A percentile compares a stretch with the other conserved stretches of the same genome.
Conservation (phyloP, 2,329 filamentous ascomycete species). For the Dichotomopilus funicola region DNA sequence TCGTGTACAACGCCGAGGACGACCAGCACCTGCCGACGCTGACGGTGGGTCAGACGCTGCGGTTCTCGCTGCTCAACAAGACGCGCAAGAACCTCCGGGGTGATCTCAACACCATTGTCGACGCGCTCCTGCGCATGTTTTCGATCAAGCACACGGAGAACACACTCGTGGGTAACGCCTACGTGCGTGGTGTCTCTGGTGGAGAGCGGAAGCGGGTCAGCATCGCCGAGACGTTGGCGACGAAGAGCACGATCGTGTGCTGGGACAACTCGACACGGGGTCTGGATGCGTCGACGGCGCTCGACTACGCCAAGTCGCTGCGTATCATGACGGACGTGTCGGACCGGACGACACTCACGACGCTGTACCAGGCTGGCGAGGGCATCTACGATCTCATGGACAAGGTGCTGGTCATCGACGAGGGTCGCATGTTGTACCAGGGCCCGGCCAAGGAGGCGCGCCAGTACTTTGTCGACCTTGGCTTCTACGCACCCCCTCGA, state of each 20-base stretch:
- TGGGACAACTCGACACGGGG: constrained; percentile 68
- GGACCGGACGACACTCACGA: constrained; percentile 52
- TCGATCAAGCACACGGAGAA: constrained; percentile 59
- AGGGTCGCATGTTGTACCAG: constrained; percentile 63
- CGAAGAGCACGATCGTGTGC: constrained; percentile 47
- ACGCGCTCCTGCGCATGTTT: constrained; percentile 59
- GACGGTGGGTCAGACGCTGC: constrained; percentile 59
- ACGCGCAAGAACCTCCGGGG: constrained; percentile 58
- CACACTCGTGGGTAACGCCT: constrained; percentile 63
- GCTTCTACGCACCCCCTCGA: constrained; percentile 52
- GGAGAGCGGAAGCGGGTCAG: constrained; percentile 68
- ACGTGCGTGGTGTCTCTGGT: constrained; percentile 54
- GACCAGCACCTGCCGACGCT: constrained; percentile 65
- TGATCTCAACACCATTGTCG: constrained; percentile 50
- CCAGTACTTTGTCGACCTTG: constrained; percentile 59
- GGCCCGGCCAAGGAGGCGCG: constrained; percentile 56
- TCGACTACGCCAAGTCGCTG: constrained; percentile 61
- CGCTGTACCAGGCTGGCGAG: constrained; percentile 59
- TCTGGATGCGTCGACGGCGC: constrained; percentile 60
- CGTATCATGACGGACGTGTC: constrained; percentile 61
- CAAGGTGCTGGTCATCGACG: constrained; percentile 61
- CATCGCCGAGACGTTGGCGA: constrained; percentile 57
- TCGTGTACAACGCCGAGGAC: constrained; percentile 56
- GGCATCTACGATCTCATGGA: constrained; percentile 58
- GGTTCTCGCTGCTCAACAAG: constrained; percentile 59